Percentiles rank a stretch among this genome's conserved stretches.
Evolutionary conservation across 495 filamentous ascomycete genomes (phyloP).

Genomic region (Daldinia grandis): DNA sequence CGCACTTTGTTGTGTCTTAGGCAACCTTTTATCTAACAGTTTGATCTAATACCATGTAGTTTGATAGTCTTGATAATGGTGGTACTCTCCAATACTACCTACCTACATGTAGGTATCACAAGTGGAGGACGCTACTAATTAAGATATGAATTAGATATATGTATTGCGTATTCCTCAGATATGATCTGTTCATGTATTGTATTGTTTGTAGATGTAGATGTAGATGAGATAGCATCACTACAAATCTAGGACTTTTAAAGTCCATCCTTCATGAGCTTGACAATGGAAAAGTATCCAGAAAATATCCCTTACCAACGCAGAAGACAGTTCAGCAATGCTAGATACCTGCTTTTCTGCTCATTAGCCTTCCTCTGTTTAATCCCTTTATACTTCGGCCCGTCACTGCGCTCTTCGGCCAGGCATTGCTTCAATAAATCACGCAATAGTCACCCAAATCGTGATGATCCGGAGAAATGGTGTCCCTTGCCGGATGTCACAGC

Average conservation of each 20-base stretch:
- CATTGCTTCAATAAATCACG: conserved; percentile 2
- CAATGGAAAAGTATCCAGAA: conserved; percentile 21
- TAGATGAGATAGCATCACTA: not conserved
- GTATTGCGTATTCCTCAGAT: not conserved
- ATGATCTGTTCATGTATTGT: not conserved
- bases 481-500: conserved; percentile 17
- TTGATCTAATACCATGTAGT: no score
- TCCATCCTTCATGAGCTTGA: not conserved
- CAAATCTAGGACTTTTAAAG: not conserved
- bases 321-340: not conserved
- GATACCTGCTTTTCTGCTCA: conserved; percentile 12
- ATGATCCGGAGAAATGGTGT: conserved; percentile 22
- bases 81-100: no score
- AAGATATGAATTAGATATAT: not conserved
- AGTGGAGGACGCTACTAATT: not conserved
- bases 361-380: conserved; percentile 18
- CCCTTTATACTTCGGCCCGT: conserved; percentile 11
- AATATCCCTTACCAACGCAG: not conserved
- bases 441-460: not conserved
- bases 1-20: not conserved
- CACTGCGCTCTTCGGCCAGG: not conserved
- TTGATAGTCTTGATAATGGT: not conserved
- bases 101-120: not conserved
- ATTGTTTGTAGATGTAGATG: not conserved
- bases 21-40: not conserved